Percentiles rank a stretch among this genome's conserved stretches.
These are phyloP conservation scores for Colletotrichum eremochloae DNA, from an alignment of 2,329 filamentous ascomycete species.

Conservation along the genomic window DNA sequence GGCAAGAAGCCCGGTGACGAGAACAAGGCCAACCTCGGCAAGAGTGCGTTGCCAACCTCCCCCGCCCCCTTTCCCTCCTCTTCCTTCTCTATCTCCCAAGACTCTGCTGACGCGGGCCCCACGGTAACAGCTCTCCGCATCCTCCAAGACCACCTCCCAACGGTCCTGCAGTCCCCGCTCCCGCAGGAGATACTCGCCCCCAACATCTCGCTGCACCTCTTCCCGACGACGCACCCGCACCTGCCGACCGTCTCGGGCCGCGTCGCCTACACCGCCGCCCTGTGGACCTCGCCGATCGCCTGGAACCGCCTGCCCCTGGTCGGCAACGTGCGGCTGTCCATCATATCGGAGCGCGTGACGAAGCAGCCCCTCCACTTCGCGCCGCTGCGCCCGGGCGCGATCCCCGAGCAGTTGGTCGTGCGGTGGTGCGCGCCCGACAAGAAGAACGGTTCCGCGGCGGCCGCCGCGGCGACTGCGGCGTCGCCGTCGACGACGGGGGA, in stretches of 20 bases:
- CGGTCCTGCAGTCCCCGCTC: slow-evolving; percentile 74
- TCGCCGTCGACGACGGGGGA: slow-evolving; percentile 45
- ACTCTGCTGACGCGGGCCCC: slow-evolving; percentile 8
- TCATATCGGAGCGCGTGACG: slow-evolving; percentile 90
- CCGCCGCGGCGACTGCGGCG: slow-evolving; percentile 57
- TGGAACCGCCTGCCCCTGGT: slow-evolving; percentile 95
- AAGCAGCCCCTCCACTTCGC: slow-evolving; percentile 65
- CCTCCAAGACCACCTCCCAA: slow-evolving; percentile 76
- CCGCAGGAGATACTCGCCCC: slow-evolving; percentile 83
- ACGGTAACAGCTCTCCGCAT: slow-evolving; percentile 69
- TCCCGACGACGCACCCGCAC: slow-evolving; percentile 84
- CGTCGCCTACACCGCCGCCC: slow-evolving; percentile 87
- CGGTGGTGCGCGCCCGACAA: slow-evolving; percentile 83
- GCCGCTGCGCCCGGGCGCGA: slow-evolving; percentile 65
- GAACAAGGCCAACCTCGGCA: slow-evolving; percentile 74
- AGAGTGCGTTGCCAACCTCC: slow-evolving; percentile 61
- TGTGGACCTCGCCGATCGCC: slow-evolving; percentile 96
- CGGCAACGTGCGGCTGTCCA: slow-evolving; percentile 89
- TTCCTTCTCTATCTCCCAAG: not conserved
- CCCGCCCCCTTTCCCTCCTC: not conserved
- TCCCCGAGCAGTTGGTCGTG: slow-evolving; percentile 86
- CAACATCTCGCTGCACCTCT: slow-evolving; percentile 78
- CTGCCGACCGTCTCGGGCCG: slow-evolving; percentile 93
- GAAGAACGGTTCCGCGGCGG: slow-evolving; percentile 49
- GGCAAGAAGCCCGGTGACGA: slow-evolving; percentile 60